Percentiles rank a stretch among this genome's conserved stretches.
Conservation (phyloP, 305 asterid species). For the Fraxinus platypoda region DNA sequence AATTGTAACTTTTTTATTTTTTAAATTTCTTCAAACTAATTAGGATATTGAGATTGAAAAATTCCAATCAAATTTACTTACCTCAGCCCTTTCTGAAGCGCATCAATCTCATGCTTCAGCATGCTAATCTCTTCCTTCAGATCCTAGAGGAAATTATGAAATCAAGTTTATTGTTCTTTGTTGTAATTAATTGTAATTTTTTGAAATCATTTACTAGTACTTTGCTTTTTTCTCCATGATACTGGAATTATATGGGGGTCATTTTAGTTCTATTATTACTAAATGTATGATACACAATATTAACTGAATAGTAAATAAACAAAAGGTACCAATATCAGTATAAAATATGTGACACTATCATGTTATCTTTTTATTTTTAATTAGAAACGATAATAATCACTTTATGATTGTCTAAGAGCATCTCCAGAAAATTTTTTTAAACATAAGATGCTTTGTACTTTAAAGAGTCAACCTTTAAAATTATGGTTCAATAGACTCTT, state of each 20-base stretch:
- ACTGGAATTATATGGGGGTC: not conserved
- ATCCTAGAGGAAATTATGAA: constrained; percentile 40
- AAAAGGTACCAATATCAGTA: not conserved
- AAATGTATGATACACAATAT: no score
- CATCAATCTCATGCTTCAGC: constrained; percentile 79
- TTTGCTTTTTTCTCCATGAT: not conserved
- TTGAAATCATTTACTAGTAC: not conserved
- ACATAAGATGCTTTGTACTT: no score
- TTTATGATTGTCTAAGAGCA: not conserved
- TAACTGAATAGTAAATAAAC: not conserved
- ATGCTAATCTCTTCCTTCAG: constrained; percentile 66
- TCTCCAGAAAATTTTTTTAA: no score
- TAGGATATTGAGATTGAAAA: not conserved
- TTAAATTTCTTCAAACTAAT: no score
- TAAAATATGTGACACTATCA: not conserved
- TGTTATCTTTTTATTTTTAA: not conserved
- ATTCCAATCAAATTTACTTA: constrained; percentile 18
- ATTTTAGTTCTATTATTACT: not conserved
- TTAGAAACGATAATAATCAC: not conserved
- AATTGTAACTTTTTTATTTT: not conserved
- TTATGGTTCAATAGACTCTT: no score
- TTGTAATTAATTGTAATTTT: not conserved
- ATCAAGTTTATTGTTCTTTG: not conserved
- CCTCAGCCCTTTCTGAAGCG: constrained; percentile 80
- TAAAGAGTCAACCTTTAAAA: no score